Conservation (phyloP, 768 basidiomycete genomes). For the Gautieria morchelliformis region DNA sequence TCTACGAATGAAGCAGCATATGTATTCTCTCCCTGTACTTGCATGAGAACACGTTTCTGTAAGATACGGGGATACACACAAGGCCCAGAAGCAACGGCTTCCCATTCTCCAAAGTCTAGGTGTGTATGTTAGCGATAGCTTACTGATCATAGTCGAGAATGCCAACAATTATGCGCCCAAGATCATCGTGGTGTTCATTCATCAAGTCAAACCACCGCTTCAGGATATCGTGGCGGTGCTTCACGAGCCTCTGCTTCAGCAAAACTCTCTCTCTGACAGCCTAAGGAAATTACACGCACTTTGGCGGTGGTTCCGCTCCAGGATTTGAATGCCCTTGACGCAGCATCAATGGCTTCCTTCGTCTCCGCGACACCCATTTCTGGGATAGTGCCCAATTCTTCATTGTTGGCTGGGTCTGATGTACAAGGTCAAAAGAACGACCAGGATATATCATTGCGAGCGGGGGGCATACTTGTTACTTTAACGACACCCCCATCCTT, state of each 20-base stretch:
- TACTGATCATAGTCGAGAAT: neutral
- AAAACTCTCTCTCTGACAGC: neutral
- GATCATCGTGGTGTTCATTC: constrained; percentile 78
- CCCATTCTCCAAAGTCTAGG: constrained; percentile 88
- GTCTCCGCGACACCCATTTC: constrained; percentile 86
- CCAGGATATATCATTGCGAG: neutral
- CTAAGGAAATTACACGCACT: constrained; percentile 28
- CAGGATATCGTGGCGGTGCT: constrained; percentile 79
- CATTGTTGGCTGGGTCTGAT: constrained; percentile 79
- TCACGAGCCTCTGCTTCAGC: constrained; percentile 2
- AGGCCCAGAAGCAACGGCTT: constrained; percentile 81
- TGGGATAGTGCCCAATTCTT: constrained; percentile 76
- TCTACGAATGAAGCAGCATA: constrained; percentile 85
- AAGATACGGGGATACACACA: constrained; percentile 27
- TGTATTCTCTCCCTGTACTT: constrained; percentile 57
- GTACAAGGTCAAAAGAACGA: neutral
- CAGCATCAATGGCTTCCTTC: constrained; percentile 75
- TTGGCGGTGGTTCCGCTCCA: constrained; percentile 88
- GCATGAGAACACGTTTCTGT: neutral
- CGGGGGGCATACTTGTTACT: constrained; percentile 57
- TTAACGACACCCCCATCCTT: constrained; percentile 58
- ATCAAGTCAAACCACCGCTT: constrained; percentile 71
- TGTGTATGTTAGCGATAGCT: constrained; percentile 7
- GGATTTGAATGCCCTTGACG: constrained; percentile 65
- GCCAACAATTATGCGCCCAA: constrained; percentile 76